Base-by-base conservation (phyloP, 2,329 filamentous ascomycete species). In the Trichophaea hybrida region DNA sequence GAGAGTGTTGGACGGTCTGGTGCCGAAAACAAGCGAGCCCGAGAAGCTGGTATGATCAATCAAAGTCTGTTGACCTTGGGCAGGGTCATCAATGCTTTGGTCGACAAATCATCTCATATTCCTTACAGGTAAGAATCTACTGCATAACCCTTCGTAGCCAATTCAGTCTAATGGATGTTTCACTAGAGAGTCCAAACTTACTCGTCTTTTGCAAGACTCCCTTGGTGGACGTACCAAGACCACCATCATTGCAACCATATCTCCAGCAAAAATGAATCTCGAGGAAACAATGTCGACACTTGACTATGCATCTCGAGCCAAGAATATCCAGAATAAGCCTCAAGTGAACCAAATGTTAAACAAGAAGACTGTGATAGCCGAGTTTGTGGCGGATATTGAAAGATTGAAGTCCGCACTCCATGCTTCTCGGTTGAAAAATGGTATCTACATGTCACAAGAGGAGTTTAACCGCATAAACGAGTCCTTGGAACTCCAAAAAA, bases 221-320 rank as follows among this genome's bases (percentile, higher is more conserved):
- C 80, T 98, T 0, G 93, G 93, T 63, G 93, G 93, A 2, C 82
- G 86, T 56, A 98, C 94, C 1, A 98, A 98, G 71, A 98, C 93
- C 0, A 98, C 93, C 75, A 98, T 98, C 66, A 97, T 98, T 69
- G 93, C 93, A 5, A 98, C 93, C 0, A 80, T 98, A 44, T 97
- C 93, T 1, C 90, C 93, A 1, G 88, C 90, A 6, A 94, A 93
- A 72, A 90, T 85, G 73, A 98, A 97, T 68, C 77, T 98, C 1
- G 93, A 98, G 70, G 93, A 98, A 73, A 98, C 94, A 0, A 97
- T 98, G 61, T 97, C 93, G 0, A 98, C 94, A 0, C 78, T 98
- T 1, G 93, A 98, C 71, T 98, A 98, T 70, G 94, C 93, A 8
- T 97, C 97, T 74, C 82, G 93, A 51, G 93, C 93, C 13, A 98